Evolutionary conservation across 2,329 filamentous ascomycete species (phyloP).

Genomic region (Aspergillus sp.): DNA sequence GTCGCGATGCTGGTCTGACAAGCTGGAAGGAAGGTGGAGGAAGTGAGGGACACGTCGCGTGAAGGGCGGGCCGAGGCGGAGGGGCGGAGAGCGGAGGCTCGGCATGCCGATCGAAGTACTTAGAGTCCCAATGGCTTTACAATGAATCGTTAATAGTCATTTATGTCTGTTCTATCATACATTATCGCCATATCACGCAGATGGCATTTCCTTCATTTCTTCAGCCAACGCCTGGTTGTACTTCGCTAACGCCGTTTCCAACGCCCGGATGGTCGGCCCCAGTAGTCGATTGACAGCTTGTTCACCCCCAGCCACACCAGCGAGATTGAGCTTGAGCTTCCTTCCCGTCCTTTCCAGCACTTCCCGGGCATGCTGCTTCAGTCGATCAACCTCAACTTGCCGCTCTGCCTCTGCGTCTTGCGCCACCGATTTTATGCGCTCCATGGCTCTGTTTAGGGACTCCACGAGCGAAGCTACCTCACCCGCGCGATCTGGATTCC

Average conservation of each 20-base stretch:
- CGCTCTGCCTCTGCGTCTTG: constrained; percentile 76
- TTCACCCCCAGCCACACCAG: constrained; percentile 70
- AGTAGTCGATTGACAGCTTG: constrained; percentile 76
- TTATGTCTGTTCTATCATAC: constrained; percentile 20
- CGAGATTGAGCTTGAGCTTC: constrained; percentile 68
- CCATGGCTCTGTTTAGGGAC: constrained; percentile 73
- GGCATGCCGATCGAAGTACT: constrained; percentile 29
- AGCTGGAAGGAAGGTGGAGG: constrained; percentile 26
- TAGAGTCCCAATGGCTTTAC: background rate
- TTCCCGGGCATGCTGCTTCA: constrained; percentile 70
- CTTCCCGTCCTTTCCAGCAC: constrained; percentile 72
- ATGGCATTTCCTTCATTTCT: constrained; percentile 50
- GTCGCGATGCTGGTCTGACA: constrained; percentile 13
- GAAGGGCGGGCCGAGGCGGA: constrained; percentile 67
- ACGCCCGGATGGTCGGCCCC: constrained; percentile 69
- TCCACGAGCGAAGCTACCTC: constrained; percentile 83
- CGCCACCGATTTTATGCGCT: constrained; percentile 78
- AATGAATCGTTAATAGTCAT: constrained; percentile 3
- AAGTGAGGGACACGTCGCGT: constrained; percentile 60
- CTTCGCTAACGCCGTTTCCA: constrained; percentile 69
- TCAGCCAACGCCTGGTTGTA: constrained; percentile 70
- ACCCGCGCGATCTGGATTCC: constrained; percentile 74
- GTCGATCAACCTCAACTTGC: constrained; percentile 63
- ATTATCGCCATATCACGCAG: background rate
- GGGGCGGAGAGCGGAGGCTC: constrained; percentile 60